phyloP scores from a whole-genome alignment of 129 eudicot species.

The Artemisia annua region DNA sequence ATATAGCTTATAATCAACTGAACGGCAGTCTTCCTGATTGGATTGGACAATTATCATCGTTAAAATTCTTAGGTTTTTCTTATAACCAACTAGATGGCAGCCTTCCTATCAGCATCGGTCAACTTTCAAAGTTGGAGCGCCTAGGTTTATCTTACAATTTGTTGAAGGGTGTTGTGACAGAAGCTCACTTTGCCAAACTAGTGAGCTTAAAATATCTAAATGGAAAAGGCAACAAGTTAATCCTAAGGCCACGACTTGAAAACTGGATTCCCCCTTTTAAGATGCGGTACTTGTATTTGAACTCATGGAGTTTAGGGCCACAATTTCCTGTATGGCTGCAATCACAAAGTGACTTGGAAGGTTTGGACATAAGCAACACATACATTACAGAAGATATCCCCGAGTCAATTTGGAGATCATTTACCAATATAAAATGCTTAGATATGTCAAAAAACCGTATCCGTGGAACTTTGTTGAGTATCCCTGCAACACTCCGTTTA shows the following conservation, averaged over 20 bases:
- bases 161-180: neutral
- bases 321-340: neutral
- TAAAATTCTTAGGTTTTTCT: slow-evolving; percentile 7
- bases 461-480: slow-evolving; percentile 25
- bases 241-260: neutral
- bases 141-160: neutral
- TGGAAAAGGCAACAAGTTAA: neutral
- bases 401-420: slow-evolving; percentile 8
- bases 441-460: slow-evolving; percentile 39
- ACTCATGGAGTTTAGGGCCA: slow-evolving; percentile 2
- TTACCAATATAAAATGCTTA: neutral
- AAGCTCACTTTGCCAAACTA: slow-evolving; percentile 1
- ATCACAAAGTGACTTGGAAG: neutral
- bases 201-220: neutral
- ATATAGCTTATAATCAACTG: neutral
- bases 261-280: slow-evolving; percentile 7
- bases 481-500: neutral
- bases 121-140: slow-evolving; percentile 3
- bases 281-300: neutral
- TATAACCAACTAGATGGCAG: neutral
- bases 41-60: neutral
- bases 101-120: slow-evolving; percentile 14
- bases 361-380: neutral
- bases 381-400: neutral
- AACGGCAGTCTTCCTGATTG: neutral